These are phyloP conservation scores for Firmiana major DNA, from an alignment of 345 rosid species.

Conservation along the genomic window DNA sequence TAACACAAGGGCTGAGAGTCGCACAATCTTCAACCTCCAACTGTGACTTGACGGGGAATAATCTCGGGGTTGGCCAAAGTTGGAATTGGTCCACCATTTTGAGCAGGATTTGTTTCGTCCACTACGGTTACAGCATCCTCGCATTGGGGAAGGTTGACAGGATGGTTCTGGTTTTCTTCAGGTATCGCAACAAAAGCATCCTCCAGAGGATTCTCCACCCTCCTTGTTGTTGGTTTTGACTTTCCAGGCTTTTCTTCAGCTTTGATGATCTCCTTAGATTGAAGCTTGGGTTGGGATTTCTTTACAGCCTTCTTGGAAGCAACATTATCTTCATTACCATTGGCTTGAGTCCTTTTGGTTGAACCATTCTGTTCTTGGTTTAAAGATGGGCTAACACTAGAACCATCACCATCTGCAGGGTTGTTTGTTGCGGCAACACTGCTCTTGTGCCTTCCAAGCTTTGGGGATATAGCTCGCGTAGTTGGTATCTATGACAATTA, in stretches of 20 bases:
- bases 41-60: slow-evolving; percentile 53
- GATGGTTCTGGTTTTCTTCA: slow-evolving; percentile 31
- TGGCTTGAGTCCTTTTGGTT: slow-evolving; percentile 37
- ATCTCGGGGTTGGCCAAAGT: slow-evolving; percentile 42
- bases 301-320: slow-evolving; percentile 40
- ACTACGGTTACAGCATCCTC: slow-evolving; percentile 22
- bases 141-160: slow-evolving; percentile 18
- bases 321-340: slow-evolving; percentile 33
- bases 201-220: slow-evolving; percentile 13
- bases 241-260: slow-evolving; percentile 30
- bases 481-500: slow-evolving; percentile 65
- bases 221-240: slow-evolving; percentile 37
- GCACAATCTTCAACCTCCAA: slow-evolving; percentile 47
- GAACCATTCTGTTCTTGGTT: slow-evolving; percentile 30
- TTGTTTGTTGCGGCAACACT: slow-evolving; percentile 28
- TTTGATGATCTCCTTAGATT: slow-evolving; percentile 30
- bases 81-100: slow-evolving; percentile 25
- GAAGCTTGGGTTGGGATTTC: slow-evolving; percentile 47
- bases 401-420: slow-evolving; percentile 33
- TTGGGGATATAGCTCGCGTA: slow-evolving; percentile 84
- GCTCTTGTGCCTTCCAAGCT: slow-evolving; percentile 85
- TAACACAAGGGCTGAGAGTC: slow-evolving; percentile 16
- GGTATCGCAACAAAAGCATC: slow-evolving; percentile 25
- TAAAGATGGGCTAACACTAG: slow-evolving; percentile 31
- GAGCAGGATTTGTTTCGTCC: slow-evolving; percentile 26